Conservation (phyloP, 257 asterid species). For the Solanum lycopersicoides region DNA sequence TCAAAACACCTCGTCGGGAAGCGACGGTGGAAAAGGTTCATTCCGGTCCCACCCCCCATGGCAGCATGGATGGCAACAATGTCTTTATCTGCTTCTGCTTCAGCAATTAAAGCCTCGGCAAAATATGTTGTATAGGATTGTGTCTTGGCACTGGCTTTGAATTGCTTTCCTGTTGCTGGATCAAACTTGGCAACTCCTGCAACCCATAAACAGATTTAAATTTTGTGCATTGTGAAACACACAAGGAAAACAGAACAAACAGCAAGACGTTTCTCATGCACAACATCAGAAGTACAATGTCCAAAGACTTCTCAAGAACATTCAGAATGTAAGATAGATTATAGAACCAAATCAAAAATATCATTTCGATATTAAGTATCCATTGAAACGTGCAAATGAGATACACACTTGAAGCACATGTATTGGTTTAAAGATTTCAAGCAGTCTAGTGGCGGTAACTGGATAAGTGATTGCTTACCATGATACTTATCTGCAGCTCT, state of each 20-base stretch:
- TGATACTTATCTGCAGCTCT: conserved; percentile 94
- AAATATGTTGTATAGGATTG: conserved; percentile 89
- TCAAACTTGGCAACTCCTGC: conserved; percentile 85
- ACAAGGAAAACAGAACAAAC: background rate
- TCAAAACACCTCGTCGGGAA: conserved; percentile 82
- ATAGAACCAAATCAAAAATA: background rate
- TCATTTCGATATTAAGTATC: background rate
- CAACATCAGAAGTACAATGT: background rate
- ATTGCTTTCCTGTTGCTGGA: conserved; percentile 92
- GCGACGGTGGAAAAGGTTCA: conserved; percentile 81
- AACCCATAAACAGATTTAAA: background rate
- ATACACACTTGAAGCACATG: background rate
- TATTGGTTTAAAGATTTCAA: background rate
- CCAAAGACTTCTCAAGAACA: background rate
- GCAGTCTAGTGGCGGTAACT: background rate
- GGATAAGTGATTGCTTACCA: conserved; percentile 27
- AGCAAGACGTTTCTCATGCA: background rate
- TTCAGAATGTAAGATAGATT: background rate
- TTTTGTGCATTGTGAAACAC: background rate
- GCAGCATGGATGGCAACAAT: conserved; percentile 92
- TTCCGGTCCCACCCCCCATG: conserved; percentile 96
- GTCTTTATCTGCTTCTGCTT: conserved; percentile 85
- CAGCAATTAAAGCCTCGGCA: conserved; percentile 88
- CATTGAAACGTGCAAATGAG: background rate
- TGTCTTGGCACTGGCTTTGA: conserved; percentile 62